These are phyloP conservation scores for Cucurbita pepo DNA, from an alignment of 306 rosid genomes.

Conservation along the genomic window DNA sequence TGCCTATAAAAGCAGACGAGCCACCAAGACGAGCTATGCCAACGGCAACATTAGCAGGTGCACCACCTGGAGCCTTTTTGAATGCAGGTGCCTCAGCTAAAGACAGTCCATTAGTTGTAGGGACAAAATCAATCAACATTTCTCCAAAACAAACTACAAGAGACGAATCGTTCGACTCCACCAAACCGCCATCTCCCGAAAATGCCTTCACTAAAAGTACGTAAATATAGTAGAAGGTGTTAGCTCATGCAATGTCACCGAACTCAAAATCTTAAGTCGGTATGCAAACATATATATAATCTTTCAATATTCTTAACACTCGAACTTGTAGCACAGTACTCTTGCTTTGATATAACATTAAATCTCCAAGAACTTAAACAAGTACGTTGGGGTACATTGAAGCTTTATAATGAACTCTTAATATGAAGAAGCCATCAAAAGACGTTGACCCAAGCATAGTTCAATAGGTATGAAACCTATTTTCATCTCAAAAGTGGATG, in stretches of 20 bases:
- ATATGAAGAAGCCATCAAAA: neutral
- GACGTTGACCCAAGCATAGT: neutral
- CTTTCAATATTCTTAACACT: neutral
- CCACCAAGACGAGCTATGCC: slow-evolving; percentile 92
- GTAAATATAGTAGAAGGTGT: neutral
- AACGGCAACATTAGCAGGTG: slow-evolving; percentile 97
- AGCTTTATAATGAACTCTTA: neutral
- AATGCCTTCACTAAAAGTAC: slow-evolving; percentile 38
- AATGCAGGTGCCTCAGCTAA: slow-evolving; percentile 88
- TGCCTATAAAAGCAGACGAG: slow-evolving; percentile 85
- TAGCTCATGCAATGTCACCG: neutral
- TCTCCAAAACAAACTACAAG: slow-evolving; percentile 91
- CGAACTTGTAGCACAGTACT: neutral
- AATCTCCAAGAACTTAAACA: neutral
- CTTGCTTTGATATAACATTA: neutral
- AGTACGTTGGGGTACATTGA: neutral
- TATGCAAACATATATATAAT: neutral
- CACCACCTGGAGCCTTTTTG: slow-evolving; percentile 95
- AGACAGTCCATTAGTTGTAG: slow-evolving; percentile 61
- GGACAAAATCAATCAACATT: slow-evolving; percentile 94
- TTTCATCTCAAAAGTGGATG: neutral
- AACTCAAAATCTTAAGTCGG: neutral
- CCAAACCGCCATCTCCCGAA: slow-evolving; percentile 29
- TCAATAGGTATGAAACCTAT: neutral
- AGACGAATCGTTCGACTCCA: slow-evolving; percentile 53